Conservation (phyloP, 2,329 filamentous ascomycete genomes). For the Aspergillus pseudoterreus region DNA sequence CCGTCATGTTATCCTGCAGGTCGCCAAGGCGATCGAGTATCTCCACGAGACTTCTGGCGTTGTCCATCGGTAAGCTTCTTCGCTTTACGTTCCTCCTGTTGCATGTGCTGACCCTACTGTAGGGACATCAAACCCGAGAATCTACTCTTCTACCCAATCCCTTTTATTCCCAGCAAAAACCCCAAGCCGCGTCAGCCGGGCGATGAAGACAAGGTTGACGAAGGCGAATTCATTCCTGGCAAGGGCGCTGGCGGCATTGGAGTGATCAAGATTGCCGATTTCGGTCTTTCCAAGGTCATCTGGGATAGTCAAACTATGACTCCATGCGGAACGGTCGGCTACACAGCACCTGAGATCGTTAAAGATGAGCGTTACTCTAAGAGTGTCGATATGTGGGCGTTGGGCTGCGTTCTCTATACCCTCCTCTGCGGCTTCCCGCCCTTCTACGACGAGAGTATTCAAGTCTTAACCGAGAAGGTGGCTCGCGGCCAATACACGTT, state of each 20-base stretch:
- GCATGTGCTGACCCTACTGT: not conserved
- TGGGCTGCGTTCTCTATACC: conserved; percentile 95
- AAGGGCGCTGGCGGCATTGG: conserved; percentile 87
- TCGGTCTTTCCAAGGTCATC: conserved; percentile 94
- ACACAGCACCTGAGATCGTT: conserved; percentile 97
- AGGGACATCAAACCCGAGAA: conserved; percentile 89
- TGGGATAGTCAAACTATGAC: conserved; percentile 99
- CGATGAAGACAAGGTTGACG: conserved; percentile 95
- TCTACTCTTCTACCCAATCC: conserved; percentile 83
- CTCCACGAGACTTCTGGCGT: conserved; percentile 92
- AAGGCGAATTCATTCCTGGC: conserved; percentile 85
- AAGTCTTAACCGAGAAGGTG: conserved; percentile 95
- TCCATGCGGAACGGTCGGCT: conserved; percentile 96
- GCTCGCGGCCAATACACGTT: conserved; percentile 96
- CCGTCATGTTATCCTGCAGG: conserved; percentile 89
- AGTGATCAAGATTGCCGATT: conserved; percentile 94
- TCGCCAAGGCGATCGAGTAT: conserved; percentile 91
- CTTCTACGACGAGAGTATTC: conserved; percentile 98
- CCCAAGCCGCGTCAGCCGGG: conserved; percentile 79
- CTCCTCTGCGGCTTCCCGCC: conserved; percentile 95
- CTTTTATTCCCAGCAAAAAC: conserved; percentile 72
- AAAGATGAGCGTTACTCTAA: conserved; percentile 99
- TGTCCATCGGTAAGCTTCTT: conserved; percentile 76
- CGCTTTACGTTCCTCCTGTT: not conserved
- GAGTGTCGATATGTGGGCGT: conserved; percentile 98